Evolutionary conservation across 192 early-diverging fungal species (phyloP), one percentile per base, ranked within the genome.

Genomic region (Diversispora epigaea): DNA sequence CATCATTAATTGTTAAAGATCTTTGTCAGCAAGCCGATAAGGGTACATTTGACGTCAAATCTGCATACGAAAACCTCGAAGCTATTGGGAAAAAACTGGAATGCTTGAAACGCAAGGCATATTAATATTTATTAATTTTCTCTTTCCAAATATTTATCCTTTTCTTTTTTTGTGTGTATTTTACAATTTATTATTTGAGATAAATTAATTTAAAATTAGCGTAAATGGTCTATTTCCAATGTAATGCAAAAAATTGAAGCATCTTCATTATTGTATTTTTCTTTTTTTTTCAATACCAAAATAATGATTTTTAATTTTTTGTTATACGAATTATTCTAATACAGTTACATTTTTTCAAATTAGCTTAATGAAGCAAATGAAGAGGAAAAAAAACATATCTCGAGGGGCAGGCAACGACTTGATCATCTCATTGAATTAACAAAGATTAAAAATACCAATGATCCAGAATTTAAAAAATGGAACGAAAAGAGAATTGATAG

Each of bases 391-490:
- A 78, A 84, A 44, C 89, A 91, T 76, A 85, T 89, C n/a, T 79
- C 86, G 21, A 84, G 94, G 40, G 90, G 91, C 44, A 87, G 90
- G 64, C 77, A 82, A 60, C 84, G 98, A 11, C 77, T 98, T 10
- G 81, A 89, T 12, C 92, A 98, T 77, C 77, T 99, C 8, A 86
- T 85, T 61, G 86, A 93, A 61, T 80, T 99, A 12, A 84, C 86
- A 43, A 57, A 73, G 41, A 90, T 98, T 39, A 76, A 81, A 5
- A 86, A 85, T 0, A 72, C 89, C 0, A 86, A 93, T 25, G 85
- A 90, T 46, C 86, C 88, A 12, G 94, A 86, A 71, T 97, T 91
- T 79, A 84, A 84, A 39, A 83, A 87, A 62, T 99, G 98, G 98
- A 91, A 91, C 69, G 88, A 92, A 55, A 87, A 88, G 6, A 88